Evolutionary conservation across 495 filamentous ascomycete genomes (phyloP).

Genomic region (Trichoderma gamsii): DNA sequence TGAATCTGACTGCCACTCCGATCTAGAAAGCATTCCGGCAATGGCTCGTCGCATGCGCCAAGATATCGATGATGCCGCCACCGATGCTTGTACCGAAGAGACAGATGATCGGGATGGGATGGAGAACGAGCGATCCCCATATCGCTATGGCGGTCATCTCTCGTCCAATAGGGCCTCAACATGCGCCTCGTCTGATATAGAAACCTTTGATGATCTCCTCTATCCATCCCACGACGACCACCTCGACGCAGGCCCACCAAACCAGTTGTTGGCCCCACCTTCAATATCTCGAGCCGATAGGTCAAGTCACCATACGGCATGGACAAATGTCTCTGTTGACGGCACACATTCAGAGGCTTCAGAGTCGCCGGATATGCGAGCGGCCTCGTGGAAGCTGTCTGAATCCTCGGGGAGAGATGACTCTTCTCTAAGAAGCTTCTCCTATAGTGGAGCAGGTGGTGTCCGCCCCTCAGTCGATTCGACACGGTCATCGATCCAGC

Average conservation of each 20-base stretch:
- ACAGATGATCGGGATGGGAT: slow-evolving; percentile 15
- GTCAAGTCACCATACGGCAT: slow-evolving; percentile 45
- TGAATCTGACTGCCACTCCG: slow-evolving; percentile 16
- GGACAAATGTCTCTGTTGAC: slow-evolving; percentile 53
- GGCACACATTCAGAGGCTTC: slow-evolving; percentile 32
- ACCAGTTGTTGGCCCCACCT: slow-evolving; percentile 37
- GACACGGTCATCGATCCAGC: slow-evolving; percentile 19
- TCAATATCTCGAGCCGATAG: slow-evolving; percentile 41
- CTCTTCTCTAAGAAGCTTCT: background rate
- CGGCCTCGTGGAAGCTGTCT: background rate
- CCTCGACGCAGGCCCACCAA: slow-evolving; percentile 25
- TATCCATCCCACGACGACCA: slow-evolving; percentile 24
- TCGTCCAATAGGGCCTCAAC: slow-evolving; percentile 24
- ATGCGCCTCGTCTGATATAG: slow-evolving; percentile 27
- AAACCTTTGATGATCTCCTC: slow-evolving; percentile 25
- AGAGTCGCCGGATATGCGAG: slow-evolving; percentile 18
- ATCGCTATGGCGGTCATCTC: background rate
- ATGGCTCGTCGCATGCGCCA: background rate
- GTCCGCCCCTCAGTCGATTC: slow-evolving; percentile 7
- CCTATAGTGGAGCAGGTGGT: background rate
- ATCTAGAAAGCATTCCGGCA: slow-evolving; percentile 1
- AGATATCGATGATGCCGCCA: slow-evolving; percentile 14
- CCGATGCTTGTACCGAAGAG: slow-evolving; percentile 14
- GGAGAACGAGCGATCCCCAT: background rate
- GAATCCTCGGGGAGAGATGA: background rate